These are phyloP conservation scores for Trichomonas tenax DNA, from an alignment of 208 protist species.

Conservation along the genomic window DNA sequence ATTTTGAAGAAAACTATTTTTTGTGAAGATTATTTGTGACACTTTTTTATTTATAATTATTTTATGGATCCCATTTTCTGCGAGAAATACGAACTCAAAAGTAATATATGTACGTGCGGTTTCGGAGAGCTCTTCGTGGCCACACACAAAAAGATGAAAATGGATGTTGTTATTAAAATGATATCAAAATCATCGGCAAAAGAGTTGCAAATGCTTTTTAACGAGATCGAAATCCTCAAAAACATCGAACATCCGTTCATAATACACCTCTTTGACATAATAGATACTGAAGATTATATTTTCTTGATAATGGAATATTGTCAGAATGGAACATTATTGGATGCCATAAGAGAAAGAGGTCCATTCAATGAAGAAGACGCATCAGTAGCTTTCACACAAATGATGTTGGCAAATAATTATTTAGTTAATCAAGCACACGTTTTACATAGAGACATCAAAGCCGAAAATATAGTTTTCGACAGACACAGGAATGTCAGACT, in stretches of 20 bases:
- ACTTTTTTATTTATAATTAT: background rate
- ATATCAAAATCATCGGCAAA: background rate
- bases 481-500: background rate
- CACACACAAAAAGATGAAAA: background rate
- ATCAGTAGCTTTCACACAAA: background rate
- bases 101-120: background rate
- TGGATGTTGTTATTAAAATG: background rate
- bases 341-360: slow-evolving; percentile 67
- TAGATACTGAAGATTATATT: slow-evolving; percentile 80
- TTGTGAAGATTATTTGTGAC: background rate
- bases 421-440: slow-evolving; percentile 40
- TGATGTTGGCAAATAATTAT: background rate
- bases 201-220: slow-evolving; percentile 51
- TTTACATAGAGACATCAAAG: slow-evolving; percentile 86
- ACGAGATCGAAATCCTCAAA: slow-evolving; percentile 86
- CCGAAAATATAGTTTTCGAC: slow-evolving; percentile 56
- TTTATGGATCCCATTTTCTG: background rate
- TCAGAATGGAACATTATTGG: slow-evolving; percentile 68
- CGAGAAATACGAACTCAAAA: background rate
- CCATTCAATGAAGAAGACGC: slow-evolving; percentile 21
- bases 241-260: slow-evolving; percentile 78
- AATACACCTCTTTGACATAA: slow-evolving; percentile 78
- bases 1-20: no score
- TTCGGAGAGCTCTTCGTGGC: background rate
- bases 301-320: slow-evolving; percentile 94